phyloP scores from a whole-genome alignment of 805 yeast genomes.

The Saturnispora besseyi region DNA sequence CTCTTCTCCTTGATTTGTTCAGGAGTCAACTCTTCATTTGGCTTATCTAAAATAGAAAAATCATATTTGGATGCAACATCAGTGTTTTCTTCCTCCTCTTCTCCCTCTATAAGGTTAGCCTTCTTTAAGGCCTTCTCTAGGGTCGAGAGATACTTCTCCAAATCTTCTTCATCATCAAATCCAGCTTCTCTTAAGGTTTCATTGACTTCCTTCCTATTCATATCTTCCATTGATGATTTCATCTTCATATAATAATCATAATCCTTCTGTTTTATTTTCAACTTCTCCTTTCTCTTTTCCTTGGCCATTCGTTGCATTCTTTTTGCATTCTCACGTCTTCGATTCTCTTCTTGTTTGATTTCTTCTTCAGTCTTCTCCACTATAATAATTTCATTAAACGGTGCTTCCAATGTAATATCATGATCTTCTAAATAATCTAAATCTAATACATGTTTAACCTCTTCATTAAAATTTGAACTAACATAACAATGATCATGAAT shows the following conservation, averaged over 20 bases:
- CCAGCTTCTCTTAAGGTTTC: constrained; percentile 60
- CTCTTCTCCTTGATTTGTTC: constrained; percentile 83
- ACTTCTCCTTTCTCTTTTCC: constrained; percentile 68
- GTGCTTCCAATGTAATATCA: constrained; percentile 79
- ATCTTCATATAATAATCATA: constrained; percentile 58
- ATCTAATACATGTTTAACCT: constrained; percentile 47
- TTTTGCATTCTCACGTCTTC: constrained; percentile 76
- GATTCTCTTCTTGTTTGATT: constrained; percentile 62
- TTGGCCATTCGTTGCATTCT: constrained; percentile 91
- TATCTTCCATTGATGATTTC: constrained; percentile 39
- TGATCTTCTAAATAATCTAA: constrained; percentile 54
- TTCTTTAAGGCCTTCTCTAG: constrained; percentile 62
- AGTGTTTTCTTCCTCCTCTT: constrained; percentile 39
- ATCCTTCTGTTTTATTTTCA: constrained; percentile 74
- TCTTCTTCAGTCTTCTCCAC: constrained; percentile 81
- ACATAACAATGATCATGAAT: constrained; percentile 74
- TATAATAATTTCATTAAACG: constrained; percentile 55
- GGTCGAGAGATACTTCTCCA: constrained; percentile 53
- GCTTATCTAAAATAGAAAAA: constrained; percentile 68
- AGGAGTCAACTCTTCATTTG: constrained; percentile 74
- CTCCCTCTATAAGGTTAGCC: constrained; percentile 34
- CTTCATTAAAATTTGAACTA: constrained; percentile 57
- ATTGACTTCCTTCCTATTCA: constrained; percentile 46
- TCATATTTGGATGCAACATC: constrained; percentile 39
- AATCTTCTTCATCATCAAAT: constrained; percentile 64